Percentiles rank a stretch among this genome's conserved stretches.
Conservation (phyloP, 129 eudicot species). For the Centaurea solstitialis region DNA sequence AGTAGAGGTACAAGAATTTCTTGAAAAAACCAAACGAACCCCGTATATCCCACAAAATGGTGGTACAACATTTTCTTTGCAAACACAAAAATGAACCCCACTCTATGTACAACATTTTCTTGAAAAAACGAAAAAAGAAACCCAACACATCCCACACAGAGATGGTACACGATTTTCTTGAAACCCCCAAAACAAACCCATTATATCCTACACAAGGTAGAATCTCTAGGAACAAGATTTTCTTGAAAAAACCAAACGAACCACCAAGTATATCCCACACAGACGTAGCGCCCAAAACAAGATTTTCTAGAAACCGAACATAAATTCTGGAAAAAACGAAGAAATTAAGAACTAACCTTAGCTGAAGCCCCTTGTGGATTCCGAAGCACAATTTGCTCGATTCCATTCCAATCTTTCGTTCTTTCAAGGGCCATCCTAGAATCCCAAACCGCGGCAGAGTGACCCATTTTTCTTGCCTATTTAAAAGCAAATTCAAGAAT, state of each 20-base stretch:
- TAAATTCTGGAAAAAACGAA: conserved; percentile 1
- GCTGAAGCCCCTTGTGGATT: conserved; percentile 76
- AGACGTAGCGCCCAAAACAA: not conserved
- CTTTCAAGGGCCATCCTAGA: conserved; percentile 53
- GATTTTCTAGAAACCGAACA: conserved; percentile 3
- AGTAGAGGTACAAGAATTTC: not conserved
- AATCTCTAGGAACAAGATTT: too few relatives aligned
- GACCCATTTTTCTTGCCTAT: conserved; percentile 62
- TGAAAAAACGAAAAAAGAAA: not conserved
- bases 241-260: not conserved
- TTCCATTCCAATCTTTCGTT: conserved; percentile 76
- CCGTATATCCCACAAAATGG: not conserved
- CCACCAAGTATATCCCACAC: not conserved
- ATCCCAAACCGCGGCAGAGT: conserved; percentile 83
- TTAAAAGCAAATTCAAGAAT: conserved; percentile 5
- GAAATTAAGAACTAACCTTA: conserved; percentile 41
- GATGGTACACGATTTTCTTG: too few relatives aligned
- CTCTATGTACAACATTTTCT: not conserved
- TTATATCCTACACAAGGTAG: too few relatives aligned
- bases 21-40: not conserved
- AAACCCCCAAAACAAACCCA: too few relatives aligned
- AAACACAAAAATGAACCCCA: not conserved
- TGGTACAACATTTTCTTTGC: not conserved
- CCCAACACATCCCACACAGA: not conserved
- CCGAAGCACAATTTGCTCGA: conserved; percentile 67